Base-by-base conservation (phyloP, 106 monocot species). In the Dioscorea zingiberensis region DNA sequence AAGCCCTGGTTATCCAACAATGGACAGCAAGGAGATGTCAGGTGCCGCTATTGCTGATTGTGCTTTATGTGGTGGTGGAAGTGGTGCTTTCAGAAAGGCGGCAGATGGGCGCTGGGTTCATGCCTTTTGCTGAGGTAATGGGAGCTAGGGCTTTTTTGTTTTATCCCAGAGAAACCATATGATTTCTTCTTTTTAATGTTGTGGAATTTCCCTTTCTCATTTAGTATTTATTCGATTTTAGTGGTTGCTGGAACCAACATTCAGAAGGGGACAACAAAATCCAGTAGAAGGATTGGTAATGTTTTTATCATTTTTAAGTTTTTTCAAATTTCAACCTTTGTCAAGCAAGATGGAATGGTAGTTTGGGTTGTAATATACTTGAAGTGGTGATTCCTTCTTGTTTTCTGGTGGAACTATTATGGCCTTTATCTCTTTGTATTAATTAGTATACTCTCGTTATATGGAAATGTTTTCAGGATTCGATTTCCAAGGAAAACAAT, bases 121-220 rank as follows among this genome's bases (percentile, higher is more conserved):
- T 89, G 86, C 89, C 22, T 86, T 98, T 63, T 98, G 98, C 98
- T 28, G 98, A 98, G 91, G 95, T 95, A 83, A 51, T 47, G 27
- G 48, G 55, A 27, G 9, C 38, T 10, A 1, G 38, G 48, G 16
- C 59, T 9, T 45, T 28, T 65, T 54, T 29, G n/a, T 23, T 12
- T 53, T 60, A 60, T 47, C 46, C 14, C 49, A 29, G n/a, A 17
- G 16, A n/a, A 24, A 2, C 11, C 29, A 19, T 59, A 48, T 62
- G 5, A 27, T 71, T 48, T 15, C 3, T 18, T 60, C 38, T 38
- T 2, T 38, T 38, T 38, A 38, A 38, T 38, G 38, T 38, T 38
- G 9, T 38, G 38, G 38, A 10, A 38, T 30, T 55, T 48, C n/a
- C n/a, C n/a, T 44, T 15, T 67, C 27, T 19, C 22, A 28, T 44